Percentiles rank a stretch among this genome's conserved stretches.
These are phyloP conservation scores for Colletotrichum camelliae DNA, from an alignment of 2,329 filamentous ascomycete species.

Conservation along the genomic window DNA sequence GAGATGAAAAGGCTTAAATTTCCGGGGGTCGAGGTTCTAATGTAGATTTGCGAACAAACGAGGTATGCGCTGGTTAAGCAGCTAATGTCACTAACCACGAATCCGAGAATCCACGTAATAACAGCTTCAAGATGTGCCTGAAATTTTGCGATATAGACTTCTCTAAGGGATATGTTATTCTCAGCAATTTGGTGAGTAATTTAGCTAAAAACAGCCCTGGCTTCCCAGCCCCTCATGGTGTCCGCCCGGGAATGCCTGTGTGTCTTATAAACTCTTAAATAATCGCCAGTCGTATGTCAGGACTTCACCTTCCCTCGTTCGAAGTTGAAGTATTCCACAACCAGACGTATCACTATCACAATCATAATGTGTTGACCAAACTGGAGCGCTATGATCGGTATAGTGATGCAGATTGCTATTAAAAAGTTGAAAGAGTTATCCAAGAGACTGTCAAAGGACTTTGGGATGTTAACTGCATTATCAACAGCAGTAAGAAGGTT, in stretches of 20 bases:
- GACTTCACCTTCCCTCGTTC: not conserved
- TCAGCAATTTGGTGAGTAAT: not conserved
- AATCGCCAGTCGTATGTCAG: not conserved
- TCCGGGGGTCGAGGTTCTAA: not conserved
- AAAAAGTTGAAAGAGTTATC: not conserved
- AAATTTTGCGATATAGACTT: not conserved
- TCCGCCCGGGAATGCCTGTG: not conserved
- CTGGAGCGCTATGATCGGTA: not conserved
- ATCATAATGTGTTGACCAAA: not conserved
- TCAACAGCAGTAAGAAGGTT: not conserved
- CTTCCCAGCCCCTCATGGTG: not conserved
- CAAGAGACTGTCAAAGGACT: not conserved
- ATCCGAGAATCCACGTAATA: not conserved
- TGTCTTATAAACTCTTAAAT: not conserved
- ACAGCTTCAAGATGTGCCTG: not conserved
- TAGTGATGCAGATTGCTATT: not conserved
- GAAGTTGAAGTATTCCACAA: not conserved
- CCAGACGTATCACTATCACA: not conserved
- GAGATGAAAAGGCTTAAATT: no score
- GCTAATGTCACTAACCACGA: not conserved
- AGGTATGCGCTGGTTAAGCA: not conserved
- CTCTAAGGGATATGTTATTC: not conserved
- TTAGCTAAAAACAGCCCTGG: not conserved
- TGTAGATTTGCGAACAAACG: not conserved
- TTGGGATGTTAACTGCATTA: not conserved